Evolutionary conservation across 805 yeast genomes (phyloP), one percentile per base, ranked within the genome.

Genomic region (Starmerella lactis-condensi): DNA sequence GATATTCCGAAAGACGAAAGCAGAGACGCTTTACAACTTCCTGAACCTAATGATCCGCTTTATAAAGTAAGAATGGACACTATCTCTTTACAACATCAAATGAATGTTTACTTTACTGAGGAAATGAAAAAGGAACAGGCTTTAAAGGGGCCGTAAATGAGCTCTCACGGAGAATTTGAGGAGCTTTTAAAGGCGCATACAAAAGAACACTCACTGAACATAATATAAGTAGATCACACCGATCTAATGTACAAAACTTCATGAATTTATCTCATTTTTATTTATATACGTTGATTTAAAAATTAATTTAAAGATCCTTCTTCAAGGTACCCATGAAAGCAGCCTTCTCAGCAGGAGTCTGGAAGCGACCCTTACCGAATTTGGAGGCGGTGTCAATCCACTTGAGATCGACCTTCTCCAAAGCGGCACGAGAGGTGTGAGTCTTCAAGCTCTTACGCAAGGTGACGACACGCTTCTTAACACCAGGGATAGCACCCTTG

Each of bases 301-400:
- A 6, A 13, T 17, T 11, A 11, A 29, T 22, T 43, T 51, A 46
- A 61, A 79, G 72, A 66, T 83, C 95, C 75, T 79, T 83, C 93
- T 89, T 89, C 64, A 89, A 76, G 60, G 98, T 85, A 72, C 99
- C 99, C 72, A 83, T 57, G 85, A 89, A 89, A 61, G 98, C 92
- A 61, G 75, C 82, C 83, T 91, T 91, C 75, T 89, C 99, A 64
- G 95, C 96, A 57, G 95, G 93, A 59, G 99, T 89, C 72, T 89
- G 99, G 96, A 89, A 89, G 76, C 98, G 89, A 74, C 98, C 98
- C 81, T 89, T 91, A 77, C 99, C 99, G 83, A 89, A 89, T 69
- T 85, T 83, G 59, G 98, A 89, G 61, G 99, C 93, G 56, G 99
- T 89, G 66, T 89, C 99, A 62, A 89, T 89, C 98, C 96, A 89